phyloP scores from a whole-genome alignment of 192 early-diverging fungal species.

The Linnemannia elongata region DNA sequence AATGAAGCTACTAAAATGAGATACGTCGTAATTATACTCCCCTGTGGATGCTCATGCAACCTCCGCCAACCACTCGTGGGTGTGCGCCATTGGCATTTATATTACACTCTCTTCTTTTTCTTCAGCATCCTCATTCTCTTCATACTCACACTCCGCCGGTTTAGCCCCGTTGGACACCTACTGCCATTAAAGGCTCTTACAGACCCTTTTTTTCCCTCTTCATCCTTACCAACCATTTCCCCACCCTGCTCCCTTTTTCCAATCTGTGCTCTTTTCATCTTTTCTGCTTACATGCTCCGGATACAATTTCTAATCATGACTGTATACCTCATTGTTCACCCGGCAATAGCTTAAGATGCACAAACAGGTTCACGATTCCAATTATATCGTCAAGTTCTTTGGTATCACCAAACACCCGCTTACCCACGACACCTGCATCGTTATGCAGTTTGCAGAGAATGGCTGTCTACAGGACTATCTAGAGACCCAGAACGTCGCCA shows the following conservation, averaged over 20 bases:
- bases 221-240: neutral
- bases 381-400: conserved; percentile 60
- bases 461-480: conserved; percentile 58
- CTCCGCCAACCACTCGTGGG: conserved; percentile 1
- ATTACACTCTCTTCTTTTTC: neutral
- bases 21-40: neutral
- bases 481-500: conserved; percentile 46
- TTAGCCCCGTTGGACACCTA: neutral
- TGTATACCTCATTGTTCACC: neutral
- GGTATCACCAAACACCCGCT: conserved; percentile 58
- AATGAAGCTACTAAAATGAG: neutral
- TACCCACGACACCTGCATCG: conserved; percentile 55
- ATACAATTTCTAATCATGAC: neutral
- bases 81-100: neutral
- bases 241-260: neutral
- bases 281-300: neutral
- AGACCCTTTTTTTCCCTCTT: neutral
- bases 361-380: conserved; percentile 57
- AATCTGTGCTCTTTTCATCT: neutral
- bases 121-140: neutral
- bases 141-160: neutral
- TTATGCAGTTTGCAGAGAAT: conserved; percentile 59
- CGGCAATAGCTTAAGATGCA: conserved; percentile 55
- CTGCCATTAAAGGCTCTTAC: neutral
- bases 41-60: neutral